Base-by-base conservation (phyloP, 495 filamentous ascomycete species). In the Glutinoglossum americanum region DNA sequence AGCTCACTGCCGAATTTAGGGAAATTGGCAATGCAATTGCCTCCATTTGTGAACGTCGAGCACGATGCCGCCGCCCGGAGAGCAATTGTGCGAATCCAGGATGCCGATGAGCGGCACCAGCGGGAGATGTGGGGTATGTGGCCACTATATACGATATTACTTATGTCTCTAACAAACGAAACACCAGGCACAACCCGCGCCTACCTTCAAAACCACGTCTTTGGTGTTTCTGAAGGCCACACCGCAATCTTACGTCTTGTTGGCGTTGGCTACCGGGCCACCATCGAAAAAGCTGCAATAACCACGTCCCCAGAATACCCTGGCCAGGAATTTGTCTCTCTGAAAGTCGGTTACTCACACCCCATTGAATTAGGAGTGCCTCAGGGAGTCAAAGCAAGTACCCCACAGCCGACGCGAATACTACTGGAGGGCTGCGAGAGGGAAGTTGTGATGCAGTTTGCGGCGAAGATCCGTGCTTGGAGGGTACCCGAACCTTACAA, bases 321-420 rank as follows among this genome's bases (percentile, higher is more conserved):
- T 1, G 87, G 85, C 35, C 87, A 96, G 69, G 78, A 84, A 63
- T 89, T 92, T 66, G 82, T 98, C 55, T 84, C 80, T 47, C 74
- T 98, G 49, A 97, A 96, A 77, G 84, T 96, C 53, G 93, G 93
- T 64, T 98, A 85, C 69, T 92, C 89, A 45, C 92, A 98, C 73
- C 84, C 90, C 0, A 84, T 98, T 58, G 90, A 97, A 67, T 73
- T 95, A 62, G 77, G 78, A 8, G 75, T 97, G 39, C 92, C 92
- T 0, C 59, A 76, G 56, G 88, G 89, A 19, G 80, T 98, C 56
- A 86, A 79, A 70, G 93, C 88, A 1, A 90, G 80, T 68, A 85
- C 83, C 30, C 92, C 92, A 13, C 84, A 92, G 67, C 89, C 92
- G n/a, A 98, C 92, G 13, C 77, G 90, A 58, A 89, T 98, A 56